Evolutionary conservation across 805 yeast species (phyloP), one percentile per base, ranked within the genome.

Genomic region (Dipodascus geniculatus): DNA sequence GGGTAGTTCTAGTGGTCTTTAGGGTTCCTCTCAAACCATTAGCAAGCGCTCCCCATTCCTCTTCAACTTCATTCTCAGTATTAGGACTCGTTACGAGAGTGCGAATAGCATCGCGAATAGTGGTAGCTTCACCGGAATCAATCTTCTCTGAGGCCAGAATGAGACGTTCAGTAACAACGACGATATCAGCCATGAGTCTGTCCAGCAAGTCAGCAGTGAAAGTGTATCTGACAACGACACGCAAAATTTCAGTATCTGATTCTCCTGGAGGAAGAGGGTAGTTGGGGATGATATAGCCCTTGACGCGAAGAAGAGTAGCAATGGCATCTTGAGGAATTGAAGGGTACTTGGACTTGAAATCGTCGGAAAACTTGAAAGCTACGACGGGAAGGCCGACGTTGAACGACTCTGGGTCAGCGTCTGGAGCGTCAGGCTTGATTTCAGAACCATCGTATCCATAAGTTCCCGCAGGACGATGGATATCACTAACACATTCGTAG

Each of bases 271-370:
- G 95, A 60, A 89, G 75, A 56, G 85, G 87, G 69, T 89, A 89
- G 73, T 89, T 88, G 59, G 96, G 96, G 58, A 89, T 75, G 66
- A 90, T 90, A 80, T 85, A 89, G 14, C 95, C 95, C 61, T 81
- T 80, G 65, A 77, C 79, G 66, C 96, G 79, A 62, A 89, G 72
- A 66, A 88, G 65, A 14, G 82, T 73, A 0, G 96, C 83, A 23
- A 89, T 68, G 55, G 86, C 74, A 17, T 83, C 75, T 68, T 90
- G 96, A 8, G 95, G 96, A 54, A 89, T 78, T 67, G 81, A 87
- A 2, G 96, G 93, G 66, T 81, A 86, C 47, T 74, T 65, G 48
- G 75, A 64, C 47, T 69, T 65, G 65, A 89, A 79, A 42, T 73
- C 72, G 51, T 80, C 72, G 1, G 86, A 76, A 60, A 89, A 78